A percentile compares a stretch with the other conserved stretches of the same genome.
Conservation (phyloP, 1,139 yeast genomes). For the Geotrichum australiense region DNA sequence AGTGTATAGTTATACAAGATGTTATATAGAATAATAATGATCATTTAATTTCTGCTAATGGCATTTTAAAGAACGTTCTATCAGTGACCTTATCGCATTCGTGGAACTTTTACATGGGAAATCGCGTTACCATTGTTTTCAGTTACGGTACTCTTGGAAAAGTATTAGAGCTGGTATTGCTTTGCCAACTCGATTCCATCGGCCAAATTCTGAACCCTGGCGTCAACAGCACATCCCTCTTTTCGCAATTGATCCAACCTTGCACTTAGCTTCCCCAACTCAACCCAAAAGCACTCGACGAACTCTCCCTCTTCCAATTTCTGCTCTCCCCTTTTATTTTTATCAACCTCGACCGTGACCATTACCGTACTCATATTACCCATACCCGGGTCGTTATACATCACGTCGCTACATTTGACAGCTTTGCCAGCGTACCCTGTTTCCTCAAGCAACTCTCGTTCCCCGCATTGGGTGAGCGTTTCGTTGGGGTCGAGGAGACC, state of each 20-base stretch:
- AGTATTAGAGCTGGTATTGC: too few species aligned
- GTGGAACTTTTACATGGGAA: too few species aligned
- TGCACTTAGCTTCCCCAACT: slow-evolving; percentile 51
- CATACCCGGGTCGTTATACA: slow-evolving; percentile 89
- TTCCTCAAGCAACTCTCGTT: slow-evolving; percentile 82
- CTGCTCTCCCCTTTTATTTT: slow-evolving; percentile 62
- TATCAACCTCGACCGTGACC: slow-evolving; percentile 59
- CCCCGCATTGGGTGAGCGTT: slow-evolving; percentile 68
- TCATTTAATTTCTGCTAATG: too few species aligned
- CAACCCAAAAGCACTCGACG: slow-evolving; percentile 73
- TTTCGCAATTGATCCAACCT: slow-evolving; percentile 45
- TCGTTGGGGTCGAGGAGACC: slow-evolving; percentile 88
- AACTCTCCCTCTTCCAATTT: slow-evolving; percentile 83
- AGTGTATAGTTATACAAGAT: neutral
- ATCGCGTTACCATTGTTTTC: too few species aligned
- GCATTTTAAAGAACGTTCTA: too few species aligned
- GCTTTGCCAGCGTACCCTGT: slow-evolving; percentile 79
- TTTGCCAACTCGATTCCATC: slow-evolving; percentile 55
- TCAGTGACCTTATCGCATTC: too few species aligned
- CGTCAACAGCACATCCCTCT: slow-evolving; percentile 74
- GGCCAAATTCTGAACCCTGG: slow-evolving; percentile 80
- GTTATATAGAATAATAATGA: too few species aligned
- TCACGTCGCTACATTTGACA: slow-evolving; percentile 40
- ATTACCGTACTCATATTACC: slow-evolving; percentile 83
- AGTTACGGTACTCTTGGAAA: too few species aligned